These are phyloP conservation scores for Acaromyces ingoldii DNA, from an alignment of 1,284 basidiomycete species.

Conservation along the genomic window DNA sequence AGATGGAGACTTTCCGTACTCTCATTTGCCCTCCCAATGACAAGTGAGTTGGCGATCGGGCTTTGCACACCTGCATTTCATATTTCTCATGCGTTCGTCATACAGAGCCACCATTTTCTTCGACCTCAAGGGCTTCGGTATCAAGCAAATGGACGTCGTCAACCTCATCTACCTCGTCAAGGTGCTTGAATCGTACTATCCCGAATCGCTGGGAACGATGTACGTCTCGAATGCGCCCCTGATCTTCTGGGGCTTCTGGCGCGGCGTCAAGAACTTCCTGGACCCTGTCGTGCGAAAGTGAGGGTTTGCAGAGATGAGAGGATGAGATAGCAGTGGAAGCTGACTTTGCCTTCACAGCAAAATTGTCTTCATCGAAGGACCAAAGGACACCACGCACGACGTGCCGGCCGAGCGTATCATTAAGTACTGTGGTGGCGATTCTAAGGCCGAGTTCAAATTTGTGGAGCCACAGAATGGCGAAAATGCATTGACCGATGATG, in stretches of 20 bases:
- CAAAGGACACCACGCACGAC: slow-evolving; percentile 36
- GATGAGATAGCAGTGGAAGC: no score
- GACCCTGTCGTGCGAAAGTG: slow-evolving; percentile 42
- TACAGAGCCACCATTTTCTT: background rate
- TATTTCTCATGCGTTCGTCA: no score
- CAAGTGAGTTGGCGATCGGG: no score
- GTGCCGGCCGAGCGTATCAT: slow-evolving; percentile 36
- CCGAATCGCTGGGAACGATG: slow-evolving; percentile 3
- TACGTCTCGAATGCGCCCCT: slow-evolving; percentile 48
- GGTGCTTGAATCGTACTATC: slow-evolving; percentile 6
- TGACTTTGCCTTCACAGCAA: no score
- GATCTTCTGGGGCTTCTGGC: slow-evolving; percentile 52
- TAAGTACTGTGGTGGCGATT: slow-evolving; percentile 28
- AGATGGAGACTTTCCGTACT: slow-evolving; percentile 50
- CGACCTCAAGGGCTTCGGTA: slow-evolving; percentile 19
- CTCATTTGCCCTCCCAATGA: slow-evolving; percentile 50
- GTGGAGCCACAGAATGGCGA: slow-evolving; percentile 39
- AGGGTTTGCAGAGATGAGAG: no score
- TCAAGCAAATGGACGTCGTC: slow-evolving; percentile 10
- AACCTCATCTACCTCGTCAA: slow-evolving; percentile 11
- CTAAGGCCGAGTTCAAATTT: slow-evolving; percentile 28
- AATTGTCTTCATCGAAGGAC: slow-evolving; percentile 25
- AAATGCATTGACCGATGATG: slow-evolving; percentile 41
- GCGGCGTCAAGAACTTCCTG: slow-evolving; percentile 25
- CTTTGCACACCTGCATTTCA: no score